Base-by-base conservation (phyloP, 805 yeast species). In the Soucietia sequanensis region DNA sequence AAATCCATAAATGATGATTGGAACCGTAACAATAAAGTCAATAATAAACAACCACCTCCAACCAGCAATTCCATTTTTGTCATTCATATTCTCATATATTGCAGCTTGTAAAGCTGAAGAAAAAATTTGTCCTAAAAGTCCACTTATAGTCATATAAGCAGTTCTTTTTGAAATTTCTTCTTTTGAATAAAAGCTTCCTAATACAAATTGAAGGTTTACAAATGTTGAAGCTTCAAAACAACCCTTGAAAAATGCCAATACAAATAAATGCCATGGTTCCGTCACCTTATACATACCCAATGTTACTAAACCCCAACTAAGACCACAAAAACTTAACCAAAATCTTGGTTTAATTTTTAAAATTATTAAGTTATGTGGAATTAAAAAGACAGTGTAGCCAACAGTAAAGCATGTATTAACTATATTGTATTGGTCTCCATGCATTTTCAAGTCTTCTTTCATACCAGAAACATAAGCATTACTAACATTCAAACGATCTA, bases 31-130 rank as follows among this genome's bases (percentile, higher is more conserved):
- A 21, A 75, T 47, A 43, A 76, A 78, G 54, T 80, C 84, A 41
- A 80, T 75, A 29, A 80, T 74, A 48, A 78, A 80, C n/a, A 79
- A 71, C 84, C 84, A 79, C 53, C 80, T 67, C 84, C 84, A 79
- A 6, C 85, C 84, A 3, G 68, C 65, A 11, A 78, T 51, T 0
- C 80, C 80, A n/a, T 56, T 52, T 14, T 44, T 51, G 35, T 75
- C 72, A 43, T 72, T 54, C 65, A 76, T 60, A 43, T 65, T 64
- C 13, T 51, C 56, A 45, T 67, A 69, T 23, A 76, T 76, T 2
- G 76, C 73, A n/a, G 72, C 69, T 48, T 77, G 82, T 72, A 78
- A 66, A n/a, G 73, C 68, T 1, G 78, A 73, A 27, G 78, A 70
- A 43, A 76, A 73, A 36, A 76, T 68, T 16, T 75, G 69, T 0